Base-by-base conservation (phyloP, 345 rosid species). In the Durio zibethinus region DNA sequence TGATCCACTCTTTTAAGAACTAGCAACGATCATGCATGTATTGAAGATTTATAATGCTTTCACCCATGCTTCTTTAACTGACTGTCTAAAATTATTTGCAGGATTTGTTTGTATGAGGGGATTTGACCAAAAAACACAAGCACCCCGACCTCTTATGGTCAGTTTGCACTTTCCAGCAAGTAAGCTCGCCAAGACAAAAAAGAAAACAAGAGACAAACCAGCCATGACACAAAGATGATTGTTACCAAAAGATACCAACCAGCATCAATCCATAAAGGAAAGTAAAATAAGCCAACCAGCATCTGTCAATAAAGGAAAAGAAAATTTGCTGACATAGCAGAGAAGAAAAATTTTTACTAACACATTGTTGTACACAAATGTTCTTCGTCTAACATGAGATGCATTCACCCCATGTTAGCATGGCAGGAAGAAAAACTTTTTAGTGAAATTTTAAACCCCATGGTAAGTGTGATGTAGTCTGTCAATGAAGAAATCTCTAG, bases 61-160 rank as follows among this genome's bases (percentile, higher is more conserved):
- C 11, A 35, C 36, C 56, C 10, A 31, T 50, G 59, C 61, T 45
- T 14, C 47, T 64, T 56, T 40, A 72, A 72, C 66, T 38, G 43
- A 21, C 53, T 56, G 14, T 21, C 23, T 23, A 74, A 84, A 67
- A 66, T 61, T 27, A 48, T 73, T 40, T 85, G 86, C 95, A 97
- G 98, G 98, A 56, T 94, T 80, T 73, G 94, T 97, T 68, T 97
- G 98, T 72, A 95, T 94, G 31, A 86, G 99, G 69, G 99, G 99
- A 53, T 92, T 97, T 61, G 97, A 97, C 63, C 83, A 86, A 33
- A 74, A 85, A 72, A 75, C 88, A 57, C 79, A 93, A 52, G 98
- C 88, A 65, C 97, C 98, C 6, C 88, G 85, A 14, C 99, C 98
- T 16, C 85, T 97, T 79, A 81, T 84, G 38, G 94, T 97, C 62